These are phyloP conservation scores for Candida gorgasii DNA, from an alignment of 805 yeast genomes.

Conservation along the genomic window DNA sequence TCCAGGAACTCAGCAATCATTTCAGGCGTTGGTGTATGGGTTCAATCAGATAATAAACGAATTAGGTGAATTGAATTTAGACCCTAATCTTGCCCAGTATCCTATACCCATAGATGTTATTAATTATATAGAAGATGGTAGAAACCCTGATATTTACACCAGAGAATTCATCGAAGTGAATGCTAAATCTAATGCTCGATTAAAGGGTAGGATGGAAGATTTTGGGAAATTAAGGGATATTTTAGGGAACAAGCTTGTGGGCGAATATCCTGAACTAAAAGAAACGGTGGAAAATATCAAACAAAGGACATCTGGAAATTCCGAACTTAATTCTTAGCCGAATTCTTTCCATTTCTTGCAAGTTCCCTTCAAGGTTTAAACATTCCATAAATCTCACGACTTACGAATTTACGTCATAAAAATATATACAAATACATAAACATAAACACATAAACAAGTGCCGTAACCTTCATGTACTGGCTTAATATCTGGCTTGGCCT, in stretches of 20 bases:
- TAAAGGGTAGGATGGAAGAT: constrained; percentile 81
- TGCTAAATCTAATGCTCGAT: constrained; percentile 82
- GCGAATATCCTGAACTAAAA: constrained; percentile 77
- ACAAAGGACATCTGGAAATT: constrained; percentile 35
- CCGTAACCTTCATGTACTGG: neutral
- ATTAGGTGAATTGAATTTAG: constrained; percentile 33
- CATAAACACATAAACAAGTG: neutral
- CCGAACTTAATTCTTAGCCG: neutral
- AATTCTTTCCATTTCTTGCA: neutral
- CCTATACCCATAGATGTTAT: constrained; percentile 82
- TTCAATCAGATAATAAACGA: constrained; percentile 44
- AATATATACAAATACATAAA: neutral
- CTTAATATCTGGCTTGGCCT: neutral
- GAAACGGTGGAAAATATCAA: constrained; percentile 58
- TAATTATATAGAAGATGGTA: constrained; percentile 90
- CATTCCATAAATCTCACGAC: too few species aligned
- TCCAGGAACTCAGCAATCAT: constrained; percentile 83
- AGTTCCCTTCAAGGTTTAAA: too few species aligned
- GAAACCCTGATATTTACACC: constrained; percentile 96
- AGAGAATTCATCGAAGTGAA: constrained; percentile 95
- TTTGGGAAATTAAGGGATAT: constrained; percentile 61
- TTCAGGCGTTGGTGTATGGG: constrained; percentile 43
- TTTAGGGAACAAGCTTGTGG: constrained; percentile 65
- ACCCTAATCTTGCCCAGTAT: constrained; percentile 34
- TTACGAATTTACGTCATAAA: neutral